Evolutionary conservation across 495 filamentous ascomycete species (phyloP).

Genomic region (Aspergillus saccharolyticus): DNA sequence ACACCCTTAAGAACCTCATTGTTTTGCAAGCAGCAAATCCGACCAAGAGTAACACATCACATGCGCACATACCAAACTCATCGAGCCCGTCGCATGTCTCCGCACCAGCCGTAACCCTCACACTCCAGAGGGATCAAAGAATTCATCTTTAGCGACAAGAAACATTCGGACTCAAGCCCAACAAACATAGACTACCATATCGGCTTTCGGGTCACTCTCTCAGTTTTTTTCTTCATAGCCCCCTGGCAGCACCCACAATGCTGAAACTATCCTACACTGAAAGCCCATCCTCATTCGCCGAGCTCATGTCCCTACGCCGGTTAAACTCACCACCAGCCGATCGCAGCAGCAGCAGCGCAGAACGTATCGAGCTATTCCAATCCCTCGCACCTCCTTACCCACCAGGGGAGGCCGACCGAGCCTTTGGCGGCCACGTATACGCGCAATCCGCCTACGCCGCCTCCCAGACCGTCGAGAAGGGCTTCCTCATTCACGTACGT

Average conservation of each 20-base stretch:
- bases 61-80: too few species aligned
- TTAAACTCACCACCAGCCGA: constrained; percentile 14
- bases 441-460: constrained; percentile 60
- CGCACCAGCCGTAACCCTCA: too few species aligned
- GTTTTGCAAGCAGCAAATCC: too few species aligned
- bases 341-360: constrained; percentile 1
- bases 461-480: constrained; percentile 46
- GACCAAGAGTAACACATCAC: too few species aligned
- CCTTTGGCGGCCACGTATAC: constrained; percentile 65
- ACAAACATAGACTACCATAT: too few species aligned
- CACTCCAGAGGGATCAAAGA: too few species aligned
- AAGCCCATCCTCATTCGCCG: constrained; percentile 23
- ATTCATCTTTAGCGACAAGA: too few species aligned
- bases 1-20: too few species aligned
- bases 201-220: too few species aligned
- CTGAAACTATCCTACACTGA: constrained; percentile 1
- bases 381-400: constrained; percentile 30
- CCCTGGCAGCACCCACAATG: not conserved
- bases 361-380: constrained; percentile 31
- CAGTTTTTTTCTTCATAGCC: too few species aligned
- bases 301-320: constrained; percentile 33
- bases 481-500: constrained; percentile 59
- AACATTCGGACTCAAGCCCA: too few species aligned
- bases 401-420: constrained; percentile 28
- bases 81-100: too few species aligned